Base-by-base conservation (phyloP, 768 basidiomycete species). In the Jaapia argillacea region DNA sequence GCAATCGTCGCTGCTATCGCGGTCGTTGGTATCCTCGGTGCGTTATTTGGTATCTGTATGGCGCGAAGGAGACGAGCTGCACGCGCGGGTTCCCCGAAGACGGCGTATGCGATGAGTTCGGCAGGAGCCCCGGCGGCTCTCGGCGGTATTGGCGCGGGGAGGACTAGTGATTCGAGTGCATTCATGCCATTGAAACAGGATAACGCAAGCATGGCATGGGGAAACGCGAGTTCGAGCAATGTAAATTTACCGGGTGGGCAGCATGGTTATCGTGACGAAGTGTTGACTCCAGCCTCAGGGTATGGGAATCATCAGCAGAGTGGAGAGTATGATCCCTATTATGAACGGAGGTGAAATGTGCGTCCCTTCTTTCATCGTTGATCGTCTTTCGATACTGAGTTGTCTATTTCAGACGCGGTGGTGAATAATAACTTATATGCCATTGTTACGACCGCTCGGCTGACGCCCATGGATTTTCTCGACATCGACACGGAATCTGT, bases 171-270 rank as follows among this genome's bases (percentile, higher is more conserved):
- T 63, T 77, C 79, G 53, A 80, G 78, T 48, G 73, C 81, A 26
- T 85, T 85, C 54, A 65, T 81, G 41, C 83, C 84, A n/a, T 58
- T 86, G 53, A 74, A 75, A 50, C 79, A 80, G 56, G 74, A 72
- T 53, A 79, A 75, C 53, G 51, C 65, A 43, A 76, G 71, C 51
- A 68, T 66, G 51, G 67, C 71, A 39, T 81, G 78, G 78, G 54
- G 46, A 24, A 75, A 76, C 50, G 65, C 67, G 38, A 82, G n/a
- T n/a, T n/a, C n/a, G n/a, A n/a, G 79, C 56, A 67, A 58, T 16
- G 56, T 58, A 26, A 72, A 67, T 52, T 55, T 81, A 50, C 58
- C 63, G 27, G 53, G 63, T 46, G 64, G 66, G 37, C 48, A 56
- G 45, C 60, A 59, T 14, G 67, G 65, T 51, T 61, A 54, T 43